Conservation (phyloP, 768 basidiomycete genomes). For the Pleurotus djamor region DNA sequence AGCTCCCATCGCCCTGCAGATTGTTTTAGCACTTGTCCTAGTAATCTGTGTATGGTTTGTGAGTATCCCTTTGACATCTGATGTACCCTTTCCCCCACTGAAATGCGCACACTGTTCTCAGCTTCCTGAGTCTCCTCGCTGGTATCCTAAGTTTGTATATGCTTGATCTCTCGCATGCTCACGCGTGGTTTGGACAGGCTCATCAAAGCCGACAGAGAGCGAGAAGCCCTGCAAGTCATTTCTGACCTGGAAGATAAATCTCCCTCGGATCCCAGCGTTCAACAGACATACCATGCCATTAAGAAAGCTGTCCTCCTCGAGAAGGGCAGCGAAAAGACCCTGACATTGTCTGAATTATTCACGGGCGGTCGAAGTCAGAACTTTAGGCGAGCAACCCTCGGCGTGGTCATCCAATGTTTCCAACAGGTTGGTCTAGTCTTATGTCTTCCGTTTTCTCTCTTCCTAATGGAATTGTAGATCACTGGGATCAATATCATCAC, state of each 20-base stretch:
- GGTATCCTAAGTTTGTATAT: conserved; percentile 25
- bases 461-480: conserved; percentile 26
- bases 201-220: conserved; percentile 49
- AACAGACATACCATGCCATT: conserved; percentile 52
- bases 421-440: conserved; percentile 38
- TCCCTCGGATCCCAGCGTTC: conserved; percentile 40
- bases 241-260: conserved; percentile 58
- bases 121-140: conserved; percentile 61
- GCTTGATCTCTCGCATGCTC: neutral
- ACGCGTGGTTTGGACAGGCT: conserved; percentile 34
- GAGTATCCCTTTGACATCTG: conserved; percentile 18
- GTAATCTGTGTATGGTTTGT: conserved; percentile 46
- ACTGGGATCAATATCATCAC: conserved; percentile 68
- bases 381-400: conserved; percentile 55
- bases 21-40: conserved; percentile 53
- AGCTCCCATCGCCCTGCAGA: conserved; percentile 60
- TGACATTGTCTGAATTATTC: conserved; percentile 50
- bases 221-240: conserved; percentile 58
- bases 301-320: conserved; percentile 50
- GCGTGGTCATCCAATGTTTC: conserved; percentile 60
- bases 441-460: neutral
- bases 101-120: conserved; percentile 13
- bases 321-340: conserved; percentile 14
- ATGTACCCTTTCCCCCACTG: neutral
- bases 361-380: conserved; percentile 57